phyloP scores from a whole-genome alignment of 192 early-diverging fungal species.

The Paraglomus occultum region DNA sequence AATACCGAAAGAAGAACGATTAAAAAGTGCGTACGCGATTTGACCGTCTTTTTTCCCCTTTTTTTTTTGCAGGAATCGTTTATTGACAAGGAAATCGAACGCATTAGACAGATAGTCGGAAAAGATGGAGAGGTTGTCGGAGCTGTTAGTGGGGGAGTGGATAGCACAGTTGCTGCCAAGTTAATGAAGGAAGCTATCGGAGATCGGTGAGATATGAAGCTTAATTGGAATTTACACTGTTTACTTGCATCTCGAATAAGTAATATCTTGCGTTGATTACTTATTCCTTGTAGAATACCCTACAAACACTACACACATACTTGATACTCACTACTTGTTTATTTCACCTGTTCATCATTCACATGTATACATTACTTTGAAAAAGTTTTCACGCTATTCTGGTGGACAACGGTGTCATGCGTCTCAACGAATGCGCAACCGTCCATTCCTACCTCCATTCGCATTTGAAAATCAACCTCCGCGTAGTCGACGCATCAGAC shows the following conservation, averaged over 20 bases:
- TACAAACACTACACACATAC: no score
- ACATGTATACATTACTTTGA: not conserved
- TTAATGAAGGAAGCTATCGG: constrained; percentile 98
- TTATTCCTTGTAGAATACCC: no score
- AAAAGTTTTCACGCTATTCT: constrained; percentile 90
- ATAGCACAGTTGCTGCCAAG: constrained; percentile 93
- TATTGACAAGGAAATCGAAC: constrained; percentile 96
- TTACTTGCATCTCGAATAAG: not conserved
- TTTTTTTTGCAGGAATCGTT: constrained; percentile 56
- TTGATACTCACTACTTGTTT: not conserved
- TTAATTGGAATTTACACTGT: not conserved
- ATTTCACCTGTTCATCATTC: not conserved
- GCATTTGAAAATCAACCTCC: constrained; percentile 94
- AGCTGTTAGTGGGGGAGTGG: constrained; percentile 96
- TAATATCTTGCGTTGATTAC: constrained; percentile 5
- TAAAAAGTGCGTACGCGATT: not conserved
- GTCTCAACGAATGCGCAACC: constrained; percentile 87
- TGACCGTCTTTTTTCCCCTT: constrained; percentile 3
- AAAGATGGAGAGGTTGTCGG: constrained; percentile 92
- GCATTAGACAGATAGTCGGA: constrained; percentile 89
- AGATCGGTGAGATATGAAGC: constrained; percentile 54
- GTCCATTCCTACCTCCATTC: constrained; percentile 83
- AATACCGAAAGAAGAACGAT: not conserved
- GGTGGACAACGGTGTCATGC: constrained; percentile 99
- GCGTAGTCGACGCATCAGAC: constrained; percentile 83